Evolutionary conservation across 306 rosid genomes (phyloP), one percentile per base, ranked within the genome.

Genomic region (Dryas alaskensis): DNA sequence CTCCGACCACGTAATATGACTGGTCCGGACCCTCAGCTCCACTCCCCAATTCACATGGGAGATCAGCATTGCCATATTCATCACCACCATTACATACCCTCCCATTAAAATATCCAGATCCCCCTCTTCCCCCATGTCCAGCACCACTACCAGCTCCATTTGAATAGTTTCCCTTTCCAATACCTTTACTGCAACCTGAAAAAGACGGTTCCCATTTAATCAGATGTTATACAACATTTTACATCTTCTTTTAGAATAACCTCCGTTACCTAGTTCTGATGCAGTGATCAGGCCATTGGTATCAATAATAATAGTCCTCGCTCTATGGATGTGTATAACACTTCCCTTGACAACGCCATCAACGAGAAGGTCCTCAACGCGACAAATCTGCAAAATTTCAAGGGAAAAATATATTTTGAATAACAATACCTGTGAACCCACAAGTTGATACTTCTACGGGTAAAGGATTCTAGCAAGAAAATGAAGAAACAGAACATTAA

Each of bases 91-190:
- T 72, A 84, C 94, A 85, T 79, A 78, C 75, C 85, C 84, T 83
- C 79, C 98, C 97, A 22, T 88, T 83, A 86, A 84, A 91, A 84
- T 84, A 89, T 58, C 98, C 98, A 67, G 97, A 89, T 19, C 98
- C 98, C 65, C 98, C 98, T 87, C 86, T 84, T 82, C 98, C 98
- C 70, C 98, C 98, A 86, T 94, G 96, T 64, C 98, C 98, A 78
- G 97, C 98, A 69, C 98, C 98, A 74, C 98, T 95, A 53, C 97
- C 97, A 85, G 98, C 92, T 81, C 98, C 98, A 83, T 92, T 89
- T 76, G 92, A 84, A 85, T 86, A 94, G 86, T 88, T 94, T 60
- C 97, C 98, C 81, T 88, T 94, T 63, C 98, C 98, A 80, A 94
- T 83, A 73, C 98, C 98, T 73, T 81, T 89, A 76, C 86, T 86